Evolutionary conservation across 2,329 filamentous ascomycete genomes (phyloP).

Genomic region (Talaromyces sp.): DNA sequence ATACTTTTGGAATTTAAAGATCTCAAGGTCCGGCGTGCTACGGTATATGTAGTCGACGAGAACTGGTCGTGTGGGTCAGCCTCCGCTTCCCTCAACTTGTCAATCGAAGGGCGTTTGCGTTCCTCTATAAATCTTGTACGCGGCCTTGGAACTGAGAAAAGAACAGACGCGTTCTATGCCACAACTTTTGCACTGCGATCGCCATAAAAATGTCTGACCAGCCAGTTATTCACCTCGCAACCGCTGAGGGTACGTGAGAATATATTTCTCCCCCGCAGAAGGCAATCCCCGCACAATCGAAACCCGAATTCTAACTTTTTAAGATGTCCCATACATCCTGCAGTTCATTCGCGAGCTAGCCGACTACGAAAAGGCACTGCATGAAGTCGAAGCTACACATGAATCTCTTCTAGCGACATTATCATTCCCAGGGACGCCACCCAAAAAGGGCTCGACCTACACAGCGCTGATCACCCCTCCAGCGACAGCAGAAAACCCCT

Average conservation of each 20-base stretch:
- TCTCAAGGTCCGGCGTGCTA: neutral
- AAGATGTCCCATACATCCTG: constrained; percentile 79
- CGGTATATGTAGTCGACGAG: too few species aligned
- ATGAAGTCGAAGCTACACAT: constrained; percentile 72
- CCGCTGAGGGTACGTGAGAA: constrained; percentile 29
- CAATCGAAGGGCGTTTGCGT: neutral
- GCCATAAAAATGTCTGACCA: constrained; percentile 25
- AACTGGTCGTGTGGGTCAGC: neutral
- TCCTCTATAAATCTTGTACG: neutral
- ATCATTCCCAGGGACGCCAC: constrained; percentile 59
- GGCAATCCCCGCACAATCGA: neutral
- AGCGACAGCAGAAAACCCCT: constrained; percentile 30
- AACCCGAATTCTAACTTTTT: neutral
- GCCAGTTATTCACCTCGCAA: constrained; percentile 37
- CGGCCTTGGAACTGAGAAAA: neutral
- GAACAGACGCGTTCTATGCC: neutral
- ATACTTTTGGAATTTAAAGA: neutral
- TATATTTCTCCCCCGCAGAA: neutral
- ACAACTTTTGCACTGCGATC: neutral
- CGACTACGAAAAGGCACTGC: constrained; percentile 74
- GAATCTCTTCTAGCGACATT: constrained; percentile 68
- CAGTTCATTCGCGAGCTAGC: constrained; percentile 78
- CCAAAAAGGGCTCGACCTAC: constrained; percentile 59
- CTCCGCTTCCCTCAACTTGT: neutral
- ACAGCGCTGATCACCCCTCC: constrained; percentile 61